Conservation (phyloP, 208 protist genomes). For the Leishmania major region DNA sequence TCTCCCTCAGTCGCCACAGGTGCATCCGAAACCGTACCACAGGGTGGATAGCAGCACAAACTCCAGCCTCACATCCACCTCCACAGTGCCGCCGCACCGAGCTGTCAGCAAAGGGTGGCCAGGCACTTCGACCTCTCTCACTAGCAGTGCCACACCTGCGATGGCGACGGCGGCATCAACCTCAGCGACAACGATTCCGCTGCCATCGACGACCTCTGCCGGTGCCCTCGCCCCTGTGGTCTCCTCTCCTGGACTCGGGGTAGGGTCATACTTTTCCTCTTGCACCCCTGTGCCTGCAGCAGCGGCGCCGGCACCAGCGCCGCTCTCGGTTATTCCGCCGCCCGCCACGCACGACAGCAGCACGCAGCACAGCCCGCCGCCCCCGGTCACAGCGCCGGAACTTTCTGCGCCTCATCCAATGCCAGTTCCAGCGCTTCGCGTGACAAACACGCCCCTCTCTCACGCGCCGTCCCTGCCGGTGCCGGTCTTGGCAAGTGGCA, state of each 20-base stretch:
- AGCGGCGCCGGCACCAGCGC: background rate
- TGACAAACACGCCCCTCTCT: background rate
- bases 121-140: background rate
- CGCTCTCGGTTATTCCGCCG: background rate
- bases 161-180: background rate
- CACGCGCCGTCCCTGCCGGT: background rate
- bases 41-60: conserved; percentile 27
- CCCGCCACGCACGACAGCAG: conserved; percentile 12
- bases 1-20: conserved; percentile 4
- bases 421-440: background rate
- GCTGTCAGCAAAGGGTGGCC: conserved; percentile 10
- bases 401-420: background rate
- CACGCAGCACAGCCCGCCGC: background rate
- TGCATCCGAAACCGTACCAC: conserved; percentile 4
- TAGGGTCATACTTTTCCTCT: conserved; percentile 27
- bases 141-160: background rate
- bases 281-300: background rate
- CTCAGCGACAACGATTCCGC: background rate
- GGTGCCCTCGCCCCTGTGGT: background rate
- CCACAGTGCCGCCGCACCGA: conserved; percentile 22
- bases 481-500: conserved; percentile 2
- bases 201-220: conserved; percentile 1
- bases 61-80: conserved; percentile 29
- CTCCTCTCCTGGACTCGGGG: background rate
- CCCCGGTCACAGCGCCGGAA: background rate